Evolutionary conservation across 352 stramenopile genomes (phyloP).

Genomic region (Phytophthora palmivora): DNA sequence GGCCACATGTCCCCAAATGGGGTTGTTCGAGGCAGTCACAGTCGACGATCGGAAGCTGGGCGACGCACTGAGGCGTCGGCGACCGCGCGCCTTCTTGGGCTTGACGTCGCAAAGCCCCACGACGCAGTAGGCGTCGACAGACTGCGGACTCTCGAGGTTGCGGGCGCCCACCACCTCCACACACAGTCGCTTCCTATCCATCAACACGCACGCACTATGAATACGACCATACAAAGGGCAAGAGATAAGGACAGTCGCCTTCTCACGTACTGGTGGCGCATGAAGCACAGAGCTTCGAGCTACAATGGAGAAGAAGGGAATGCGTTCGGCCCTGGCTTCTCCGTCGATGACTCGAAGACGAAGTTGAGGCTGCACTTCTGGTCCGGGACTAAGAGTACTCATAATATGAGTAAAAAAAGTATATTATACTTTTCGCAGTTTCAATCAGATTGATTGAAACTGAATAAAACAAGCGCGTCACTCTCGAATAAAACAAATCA

Average conservation of each 20-base stretch:
- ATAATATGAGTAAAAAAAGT: too few relatives aligned
- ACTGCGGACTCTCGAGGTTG: constrained; percentile 69
- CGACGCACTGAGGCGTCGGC: constrained; percentile 11
- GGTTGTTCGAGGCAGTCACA: constrained; percentile 40
- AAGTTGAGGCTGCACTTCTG: background rate
- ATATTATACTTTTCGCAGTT: too few relatives aligned
- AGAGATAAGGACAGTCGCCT: background rate
- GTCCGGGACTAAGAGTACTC: too few relatives aligned
- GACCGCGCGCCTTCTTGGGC: constrained; percentile 10
- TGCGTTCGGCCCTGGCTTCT: too few relatives aligned
- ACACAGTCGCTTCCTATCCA: constrained; percentile 55
- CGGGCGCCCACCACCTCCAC: constrained; percentile 75
- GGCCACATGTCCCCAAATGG: constrained; percentile 53
- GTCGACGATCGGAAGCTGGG: constrained; percentile 41
- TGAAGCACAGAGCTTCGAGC: background rate
- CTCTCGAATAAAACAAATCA: too few relatives aligned
- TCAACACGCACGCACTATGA: constrained; percentile 12
- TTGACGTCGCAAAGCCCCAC: constrained; percentile 48
- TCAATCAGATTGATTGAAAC: too few relatives aligned
- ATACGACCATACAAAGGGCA: background rate
- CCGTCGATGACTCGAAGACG: background rate
- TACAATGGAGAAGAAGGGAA: background rate
- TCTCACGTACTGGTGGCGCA: constrained; percentile 1
- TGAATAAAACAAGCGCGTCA: too few relatives aligned
- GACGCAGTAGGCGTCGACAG: constrained; percentile 75